Base-by-base conservation (phyloP, 495 filamentous ascomycete species). In the Penicillium cosmopolitanum region DNA sequence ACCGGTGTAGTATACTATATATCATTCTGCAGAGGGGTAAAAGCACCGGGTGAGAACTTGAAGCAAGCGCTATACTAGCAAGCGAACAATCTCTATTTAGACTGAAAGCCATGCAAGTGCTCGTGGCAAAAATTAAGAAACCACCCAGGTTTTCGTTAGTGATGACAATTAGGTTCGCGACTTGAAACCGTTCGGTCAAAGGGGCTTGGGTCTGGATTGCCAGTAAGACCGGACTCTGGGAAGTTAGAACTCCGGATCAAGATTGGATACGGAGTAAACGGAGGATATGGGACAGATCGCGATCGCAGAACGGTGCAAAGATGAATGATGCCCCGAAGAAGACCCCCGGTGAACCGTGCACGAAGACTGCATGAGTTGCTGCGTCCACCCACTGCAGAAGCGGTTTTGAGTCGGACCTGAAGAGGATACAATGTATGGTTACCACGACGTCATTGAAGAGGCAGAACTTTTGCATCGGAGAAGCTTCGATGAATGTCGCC, bases 321-420 rank as follows among this genome's bases (percentile, higher is more conserved):
- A 44, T 10, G 42, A 44, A 44, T 21, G 42, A 18, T 44, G 11
- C n/a, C 16, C 42, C 16, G 15, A 43, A 43, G 15, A n/a, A 31
- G 19, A 16, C 15, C 42, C 3, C n/a, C 8, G 36, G 51, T 54
- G 57, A 50, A 42, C 57, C 42, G 51, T 53, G 57, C 57, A 53
- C 51, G 40, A 46, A 56, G 16, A 18, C 16, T 10, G 42, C 42
- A 44, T 44, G 16, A 5, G 11, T 13, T 38, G 42, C 42, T 44
- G 42, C 42, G 16, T 44, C 42, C 42, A 44, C 42, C n/a, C 42
- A 44, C 16, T 19, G 36, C 38, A 43, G 44, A 33, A 50, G 61
- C 56, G 61, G 61, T 59, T 63, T 63, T 23, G 58, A 59, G 56
- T 40, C 61, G 61, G 61, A 63, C 56, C 53, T 63, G 42, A 16